These are phyloP conservation scores for Salvia splendens DNA, from an alignment of 257 asterid genomes.

Conservation along the genomic window DNA sequence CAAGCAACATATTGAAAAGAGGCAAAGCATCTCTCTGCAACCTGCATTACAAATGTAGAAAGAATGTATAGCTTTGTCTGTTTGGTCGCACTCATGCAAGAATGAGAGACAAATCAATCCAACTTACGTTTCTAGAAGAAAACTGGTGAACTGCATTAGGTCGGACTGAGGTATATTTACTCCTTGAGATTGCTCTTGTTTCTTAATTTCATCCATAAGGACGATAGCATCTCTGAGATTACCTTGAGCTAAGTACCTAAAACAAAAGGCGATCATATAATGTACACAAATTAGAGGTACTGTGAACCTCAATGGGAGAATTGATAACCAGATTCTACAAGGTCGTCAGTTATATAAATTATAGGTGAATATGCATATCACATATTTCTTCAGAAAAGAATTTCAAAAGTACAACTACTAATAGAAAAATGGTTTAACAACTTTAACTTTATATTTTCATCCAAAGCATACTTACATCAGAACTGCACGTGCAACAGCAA, in stretches of 20 bases:
- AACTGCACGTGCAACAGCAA: slow-evolving; percentile 85
- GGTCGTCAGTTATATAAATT: background rate
- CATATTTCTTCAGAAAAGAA: too few species aligned
- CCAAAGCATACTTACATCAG: slow-evolving; percentile 66
- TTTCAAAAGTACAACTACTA: too few species aligned
- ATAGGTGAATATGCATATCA: background rate
- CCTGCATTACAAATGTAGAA: slow-evolving; percentile 46
- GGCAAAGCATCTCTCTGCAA: slow-evolving; percentile 96
- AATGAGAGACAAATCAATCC: slow-evolving; percentile 13
- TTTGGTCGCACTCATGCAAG: background rate
- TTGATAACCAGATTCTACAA: slow-evolving; percentile 1
- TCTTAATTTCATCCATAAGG: slow-evolving; percentile 75
- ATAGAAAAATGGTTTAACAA: background rate
- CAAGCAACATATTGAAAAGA: slow-evolving; percentile 80
- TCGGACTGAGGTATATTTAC: slow-evolving; percentile 74
- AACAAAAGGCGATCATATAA: background rate
- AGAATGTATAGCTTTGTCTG: slow-evolving; percentile 18
- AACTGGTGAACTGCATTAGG: slow-evolving; percentile 67
- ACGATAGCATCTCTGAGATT: slow-evolving; percentile 92
- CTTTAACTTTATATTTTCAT: background rate
- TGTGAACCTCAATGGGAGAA: slow-evolving; percentile 5
- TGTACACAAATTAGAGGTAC: background rate
- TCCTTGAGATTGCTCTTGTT: slow-evolving; percentile 59
- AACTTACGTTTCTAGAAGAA: slow-evolving; percentile 80
- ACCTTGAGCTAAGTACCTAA: slow-evolving; percentile 85